phyloP scores from a whole-genome alignment of 1,284 basidiomycete genomes.

The Rhizoctonia solani region DNA sequence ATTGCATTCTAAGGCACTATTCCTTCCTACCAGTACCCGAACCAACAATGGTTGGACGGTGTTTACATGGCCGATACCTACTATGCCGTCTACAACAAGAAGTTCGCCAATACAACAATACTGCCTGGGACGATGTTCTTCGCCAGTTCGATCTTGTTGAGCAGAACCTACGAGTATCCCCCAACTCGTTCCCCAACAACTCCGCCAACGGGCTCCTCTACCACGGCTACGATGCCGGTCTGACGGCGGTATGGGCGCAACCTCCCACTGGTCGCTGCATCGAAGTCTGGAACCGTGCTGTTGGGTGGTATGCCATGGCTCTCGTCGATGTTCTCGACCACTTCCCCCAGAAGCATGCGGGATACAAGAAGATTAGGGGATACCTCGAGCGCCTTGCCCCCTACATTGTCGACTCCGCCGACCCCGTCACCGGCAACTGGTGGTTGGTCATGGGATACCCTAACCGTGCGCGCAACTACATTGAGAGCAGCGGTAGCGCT shows the following conservation, averaged over 20 bases:
- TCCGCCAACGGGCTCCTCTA: conserved; percentile 48
- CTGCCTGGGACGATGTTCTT: conserved; percentile 49
- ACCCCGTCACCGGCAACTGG: conserved; percentile 52
- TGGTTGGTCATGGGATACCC: conserved; percentile 57
- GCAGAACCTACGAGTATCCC: conserved; percentile 49
- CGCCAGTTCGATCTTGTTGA: conserved; percentile 53
- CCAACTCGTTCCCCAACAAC: conserved; percentile 21
- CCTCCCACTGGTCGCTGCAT: conserved; percentile 54
- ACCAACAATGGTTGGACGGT: conserved; percentile 35
- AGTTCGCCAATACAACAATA: conserved; percentile 34
- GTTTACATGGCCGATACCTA: conserved; percentile 40
- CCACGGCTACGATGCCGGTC: conserved; percentile 50
- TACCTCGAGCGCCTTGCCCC: conserved; percentile 49
- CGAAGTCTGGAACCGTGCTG: conserved; percentile 55
- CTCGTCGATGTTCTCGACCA: conserved; percentile 54
- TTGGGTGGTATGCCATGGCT: conserved; percentile 58
- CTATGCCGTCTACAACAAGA: conserved; percentile 37
- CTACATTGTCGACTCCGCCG: conserved; percentile 49
- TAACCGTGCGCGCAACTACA: conserved; percentile 54
- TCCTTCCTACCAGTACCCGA: conserved; percentile 18
- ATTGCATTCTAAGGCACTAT: not conserved
- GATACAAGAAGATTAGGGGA: conserved; percentile 44
- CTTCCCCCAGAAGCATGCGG: conserved; percentile 47
- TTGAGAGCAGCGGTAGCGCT: conserved; percentile 54
- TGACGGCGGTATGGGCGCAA: conserved; percentile 53